Conservation (phyloP, 2,329 filamentous ascomycete species). For the Coniochaeta ligniaria region DNA sequence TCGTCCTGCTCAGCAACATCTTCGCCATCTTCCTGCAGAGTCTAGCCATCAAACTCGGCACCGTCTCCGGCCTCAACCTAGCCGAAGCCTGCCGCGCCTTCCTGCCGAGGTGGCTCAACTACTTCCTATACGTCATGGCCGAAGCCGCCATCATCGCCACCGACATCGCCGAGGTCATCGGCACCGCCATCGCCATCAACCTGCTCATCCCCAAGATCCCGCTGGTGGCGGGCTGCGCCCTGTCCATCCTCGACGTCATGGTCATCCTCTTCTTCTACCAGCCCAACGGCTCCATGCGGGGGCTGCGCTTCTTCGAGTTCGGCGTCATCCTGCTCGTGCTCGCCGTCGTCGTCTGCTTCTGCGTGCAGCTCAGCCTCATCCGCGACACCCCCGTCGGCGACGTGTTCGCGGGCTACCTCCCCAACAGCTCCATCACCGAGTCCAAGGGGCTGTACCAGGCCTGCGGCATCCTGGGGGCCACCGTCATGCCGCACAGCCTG, state of each 20-base stretch:
- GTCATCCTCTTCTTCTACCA: slow-evolving; percentile 61
- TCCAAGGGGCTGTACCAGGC: slow-evolving; percentile 56
- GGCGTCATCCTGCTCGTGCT: slow-evolving; percentile 58
- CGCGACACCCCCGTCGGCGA: slow-evolving; percentile 44
- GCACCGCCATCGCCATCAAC: slow-evolving; percentile 63
- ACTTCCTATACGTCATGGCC: slow-evolving; percentile 52
- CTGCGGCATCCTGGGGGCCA: slow-evolving; percentile 71
- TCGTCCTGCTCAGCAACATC: slow-evolving; percentile 61
- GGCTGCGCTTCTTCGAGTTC: slow-evolving; percentile 55
- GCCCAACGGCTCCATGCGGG: slow-evolving; percentile 50
- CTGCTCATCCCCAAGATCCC: slow-evolving; percentile 57
- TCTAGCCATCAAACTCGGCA: slow-evolving; percentile 61
- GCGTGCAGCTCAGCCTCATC: slow-evolving; percentile 60
- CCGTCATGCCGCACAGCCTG: slow-evolving; percentile 64
- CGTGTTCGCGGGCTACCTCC: slow-evolving; percentile 59
- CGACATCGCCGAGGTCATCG: slow-evolving; percentile 66
- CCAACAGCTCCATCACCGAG: slow-evolving; percentile 51
- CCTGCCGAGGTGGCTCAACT: slow-evolving; percentile 59
- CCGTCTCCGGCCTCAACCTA: slow-evolving; percentile 60
- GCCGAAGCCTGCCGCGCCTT: slow-evolving; percentile 59
- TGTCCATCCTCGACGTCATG: slow-evolving; percentile 63
- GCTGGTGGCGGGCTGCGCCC: slow-evolving; percentile 59
- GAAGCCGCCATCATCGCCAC: slow-evolving; percentile 65
- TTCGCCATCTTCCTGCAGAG: slow-evolving; percentile 66
- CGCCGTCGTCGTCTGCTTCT: slow-evolving; percentile 65